Conservation (phyloP, 2,329 filamentous ascomycete genomes). For the Talaromyces amestolkiae region DNA sequence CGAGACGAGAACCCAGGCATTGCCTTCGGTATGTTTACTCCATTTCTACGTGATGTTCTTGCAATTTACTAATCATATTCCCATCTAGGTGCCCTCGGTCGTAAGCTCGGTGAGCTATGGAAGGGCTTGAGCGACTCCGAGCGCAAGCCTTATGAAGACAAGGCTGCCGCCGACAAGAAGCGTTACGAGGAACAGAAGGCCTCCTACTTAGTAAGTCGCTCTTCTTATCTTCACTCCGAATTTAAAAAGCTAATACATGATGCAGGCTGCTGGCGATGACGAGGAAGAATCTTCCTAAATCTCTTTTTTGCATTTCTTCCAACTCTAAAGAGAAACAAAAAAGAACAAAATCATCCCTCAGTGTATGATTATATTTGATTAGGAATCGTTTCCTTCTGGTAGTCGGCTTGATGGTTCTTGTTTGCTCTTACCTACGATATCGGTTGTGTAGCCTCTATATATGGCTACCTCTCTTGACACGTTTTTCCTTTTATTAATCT, state of each 20-base stretch:
- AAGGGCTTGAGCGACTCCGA: constrained; percentile 94
- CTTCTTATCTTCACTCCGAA: not conserved
- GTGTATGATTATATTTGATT: constrained; percentile 17
- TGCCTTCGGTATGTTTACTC: constrained; percentile 70
- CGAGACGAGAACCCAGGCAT: constrained; percentile 98
- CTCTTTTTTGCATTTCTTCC: not conserved
- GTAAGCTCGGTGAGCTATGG: constrained; percentile 97
- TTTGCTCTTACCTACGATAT: constrained; percentile 9
- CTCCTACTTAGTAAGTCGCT: constrained; percentile 72
- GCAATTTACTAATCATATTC: constrained; percentile 22
- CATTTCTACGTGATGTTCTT: not conserved
- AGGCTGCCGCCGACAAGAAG: constrained; percentile 97
- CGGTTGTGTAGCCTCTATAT: not conserved
- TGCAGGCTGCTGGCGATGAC: constrained; percentile 14
- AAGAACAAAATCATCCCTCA: constrained; percentile 13
- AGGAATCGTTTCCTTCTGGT: constrained; percentile 7
- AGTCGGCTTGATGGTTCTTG: constrained; percentile 4
- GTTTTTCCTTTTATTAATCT: constrained; percentile 13
- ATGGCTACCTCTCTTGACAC: constrained; percentile 10
- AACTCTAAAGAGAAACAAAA: not conserved
- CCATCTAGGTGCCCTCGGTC: constrained; percentile 80
- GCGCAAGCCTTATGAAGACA: constrained; percentile 89
- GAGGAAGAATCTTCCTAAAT: constrained; percentile 20
- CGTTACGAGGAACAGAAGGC: constrained; percentile 98
- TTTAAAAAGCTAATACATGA: not conserved